Base-by-base conservation (phyloP, 1,139 yeast genomes). In the Taiozyma sp. region DNA sequence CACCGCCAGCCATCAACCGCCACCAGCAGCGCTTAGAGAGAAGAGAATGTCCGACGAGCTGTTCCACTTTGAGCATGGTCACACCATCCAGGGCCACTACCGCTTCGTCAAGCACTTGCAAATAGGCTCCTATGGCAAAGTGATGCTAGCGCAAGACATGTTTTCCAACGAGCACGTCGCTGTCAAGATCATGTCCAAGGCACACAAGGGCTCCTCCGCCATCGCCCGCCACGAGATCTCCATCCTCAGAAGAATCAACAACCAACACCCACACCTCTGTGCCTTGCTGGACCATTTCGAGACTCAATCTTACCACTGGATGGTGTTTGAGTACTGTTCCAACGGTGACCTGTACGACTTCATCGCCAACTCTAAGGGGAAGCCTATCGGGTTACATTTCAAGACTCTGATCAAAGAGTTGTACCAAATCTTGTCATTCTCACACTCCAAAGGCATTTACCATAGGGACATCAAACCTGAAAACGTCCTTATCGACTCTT, bases 281-380 rank as follows among this genome's bases (percentile, higher is more conserved):
- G 69, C 79, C 22, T 72, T 92, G 57, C 73, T 83, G 48, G 96
- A 90, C 64, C 79, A 79, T 65, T 88, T 89, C 66, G 91, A 85
- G 62, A 80, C 88, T 22, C 55, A 60, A 0, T 50, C 56, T 8
- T 61, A 64, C 49, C 69, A 63, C 54, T 86, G 82, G 60, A 74
- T 92, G 63, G 81, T 91, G 28, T 74, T 91, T 62, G 97, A 92
- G 65, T 89, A 87, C 67, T 90, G 96, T 62, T 74, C 91, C 14
- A 75, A 87, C 56, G 98, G 98, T 48, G 98, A 92, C 64, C 72
- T 92, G 49, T 92, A 91, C 67, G 98, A 92, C 65, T 93, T 93
- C 29, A 51, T 53, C 41, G 56, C 56, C 2, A 47, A 48, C 36
- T 42, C 49, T 2, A 32, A 43, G 2, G 49, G 51, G 22, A 52